These are phyloP conservation scores for Daldinia decipiens DNA, from an alignment of 495 filamentous ascomycete species.

Conservation along the genomic window DNA sequence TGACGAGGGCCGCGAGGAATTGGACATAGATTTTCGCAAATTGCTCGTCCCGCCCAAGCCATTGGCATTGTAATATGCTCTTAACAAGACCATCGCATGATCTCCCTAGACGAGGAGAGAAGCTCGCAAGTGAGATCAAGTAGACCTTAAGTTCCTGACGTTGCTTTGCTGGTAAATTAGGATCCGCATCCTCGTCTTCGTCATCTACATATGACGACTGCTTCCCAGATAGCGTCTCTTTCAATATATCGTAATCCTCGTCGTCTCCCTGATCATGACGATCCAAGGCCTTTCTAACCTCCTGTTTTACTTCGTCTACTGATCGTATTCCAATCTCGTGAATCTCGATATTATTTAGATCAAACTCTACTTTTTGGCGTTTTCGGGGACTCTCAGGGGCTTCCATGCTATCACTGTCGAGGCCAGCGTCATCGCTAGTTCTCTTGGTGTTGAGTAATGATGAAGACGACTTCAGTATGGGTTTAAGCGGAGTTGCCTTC, in stretches of 20 bases:
- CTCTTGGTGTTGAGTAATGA: conserved; percentile 52
- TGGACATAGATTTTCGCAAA: conserved; percentile 83
- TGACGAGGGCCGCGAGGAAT: conserved; percentile 82
- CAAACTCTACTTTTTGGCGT: conserved; percentile 73
- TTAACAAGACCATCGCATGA: conserved; percentile 79
- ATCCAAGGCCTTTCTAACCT: conserved; percentile 79
- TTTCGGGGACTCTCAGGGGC: conserved; percentile 53
- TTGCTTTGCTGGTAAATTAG: conserved; percentile 57
- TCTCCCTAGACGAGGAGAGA: conserved; percentile 71
- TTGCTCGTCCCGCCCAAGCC: conserved; percentile 83
- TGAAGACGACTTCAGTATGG: conserved; percentile 56
- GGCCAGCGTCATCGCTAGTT: conserved; percentile 52
- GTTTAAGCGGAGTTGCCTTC: conserved; percentile 53
- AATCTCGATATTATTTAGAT: conserved; percentile 73
- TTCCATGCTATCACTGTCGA: conserved; percentile 55
- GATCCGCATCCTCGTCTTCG: conserved; percentile 34
- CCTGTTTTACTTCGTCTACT: conserved; percentile 70
- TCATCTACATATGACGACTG: conserved; percentile 39
- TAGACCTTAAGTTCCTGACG: conserved; percentile 72
- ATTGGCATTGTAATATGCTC: conserved; percentile 76
- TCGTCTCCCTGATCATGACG: conserved; percentile 72
- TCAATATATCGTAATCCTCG: conserved; percentile 76
- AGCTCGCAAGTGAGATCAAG: conserved; percentile 78
- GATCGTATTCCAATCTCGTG: conserved; percentile 60
- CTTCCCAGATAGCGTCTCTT: conserved; percentile 61